Evolutionary conservation across 345 rosid genomes (phyloP), one percentile per base, ranked within the genome.

Genomic region (Turritis glabra): DNA sequence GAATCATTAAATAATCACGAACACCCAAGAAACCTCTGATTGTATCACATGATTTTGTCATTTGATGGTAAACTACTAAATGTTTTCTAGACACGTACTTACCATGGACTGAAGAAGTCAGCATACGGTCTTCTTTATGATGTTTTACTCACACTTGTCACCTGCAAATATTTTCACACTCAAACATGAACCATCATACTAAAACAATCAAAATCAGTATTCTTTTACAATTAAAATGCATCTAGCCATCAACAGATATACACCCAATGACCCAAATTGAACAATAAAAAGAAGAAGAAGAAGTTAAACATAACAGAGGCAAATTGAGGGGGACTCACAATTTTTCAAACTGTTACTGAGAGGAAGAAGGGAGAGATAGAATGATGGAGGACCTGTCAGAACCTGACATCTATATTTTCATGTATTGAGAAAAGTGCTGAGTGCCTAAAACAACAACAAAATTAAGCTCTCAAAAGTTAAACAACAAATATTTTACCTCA

Each of bases 381-480:
- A 95, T 92, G 84, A 95, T 92, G 59, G 97, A 91, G 17, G 99
- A 95, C 61, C 99, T 81, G 67, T 95, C 97, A 13, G 96, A 82
- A 69, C 97, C 99, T 2, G 97, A 97, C 48, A 91, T 97, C 99
- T 95, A 86, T 52, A 71, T 23, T 35, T 63, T 29, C 64, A 50
- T 55, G 52, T 25, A 22, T 25, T 17, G 27, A 17, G 38, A 26
- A 18, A 30, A n/a, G n/a, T 60, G 76, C 15, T 17, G 22, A 19
- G 10, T 30, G 33, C n/a, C 46, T 65, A 48, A 43, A 71, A 59
- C 68, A 5, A 56, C 21, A 15, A 47, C 3, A 37, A 0, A 47
- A 11, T 10, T 15, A 58, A 67, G 21, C 41, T 61, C 66, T 70
- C 4, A 15, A 62, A 57, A 33, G 12, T 5, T 29, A 9, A 46